Conservation (phyloP, 2,329 filamentous ascomycete species). For the Endocalyx cinctus region DNA sequence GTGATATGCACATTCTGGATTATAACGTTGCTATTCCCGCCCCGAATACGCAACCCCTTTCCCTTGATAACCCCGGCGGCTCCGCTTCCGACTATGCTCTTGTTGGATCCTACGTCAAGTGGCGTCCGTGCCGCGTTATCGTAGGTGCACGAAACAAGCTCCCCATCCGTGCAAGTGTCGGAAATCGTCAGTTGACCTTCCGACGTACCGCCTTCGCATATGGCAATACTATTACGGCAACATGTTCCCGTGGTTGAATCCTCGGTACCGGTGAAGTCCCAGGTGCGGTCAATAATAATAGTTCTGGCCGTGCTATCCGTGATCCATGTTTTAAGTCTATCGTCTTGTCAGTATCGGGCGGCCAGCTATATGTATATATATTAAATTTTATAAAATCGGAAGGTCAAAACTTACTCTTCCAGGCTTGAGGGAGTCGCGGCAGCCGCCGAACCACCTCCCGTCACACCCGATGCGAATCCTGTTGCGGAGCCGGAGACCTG, state of each 20-base stretch:
- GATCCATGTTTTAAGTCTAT: too few relatives aligned
- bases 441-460: slow-evolving; percentile 44
- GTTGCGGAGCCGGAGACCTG: not conserved
- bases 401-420: too few relatives aligned
- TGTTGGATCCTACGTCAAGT: slow-evolving; percentile 2
- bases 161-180: too few relatives aligned
- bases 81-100: slow-evolving; percentile 3
- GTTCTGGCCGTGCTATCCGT: too few relatives aligned
- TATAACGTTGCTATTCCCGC: slow-evolving; percentile 4
- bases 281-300: slow-evolving; percentile 40
- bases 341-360: too few relatives aligned
- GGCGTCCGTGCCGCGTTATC: slow-evolving; percentile 1
- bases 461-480: slow-evolving; percentile 31
- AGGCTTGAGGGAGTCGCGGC: slow-evolving; percentile 39
- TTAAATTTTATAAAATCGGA: too few relatives aligned
- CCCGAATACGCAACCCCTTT: slow-evolving; percentile 2
- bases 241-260: too few relatives aligned
- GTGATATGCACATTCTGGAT: slow-evolving; percentile 5
- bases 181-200: too few relatives aligned
- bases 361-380: too few relatives aligned
- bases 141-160: too few relatives aligned
- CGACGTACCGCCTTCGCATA: too few relatives aligned
- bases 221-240: too few relatives aligned
- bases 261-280: slow-evolving; percentile 41
- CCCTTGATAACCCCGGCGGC: slow-evolving; percentile 3